phyloP scores from a whole-genome alignment of 768 basidiomycete species.

The Podaxis pistillaris region DNA sequence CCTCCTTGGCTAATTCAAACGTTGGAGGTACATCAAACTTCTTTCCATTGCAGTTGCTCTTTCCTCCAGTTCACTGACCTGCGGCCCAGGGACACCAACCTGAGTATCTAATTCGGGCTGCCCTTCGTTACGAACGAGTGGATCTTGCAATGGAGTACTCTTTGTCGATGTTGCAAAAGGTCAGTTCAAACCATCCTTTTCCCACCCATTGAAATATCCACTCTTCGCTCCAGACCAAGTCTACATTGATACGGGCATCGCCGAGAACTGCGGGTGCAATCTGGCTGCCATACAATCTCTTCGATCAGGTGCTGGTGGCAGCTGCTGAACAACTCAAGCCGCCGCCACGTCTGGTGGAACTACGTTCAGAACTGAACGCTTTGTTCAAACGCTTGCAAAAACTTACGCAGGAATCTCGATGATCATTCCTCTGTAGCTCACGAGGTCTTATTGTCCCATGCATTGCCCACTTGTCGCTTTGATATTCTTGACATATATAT shows the following conservation, averaged over 20 bases:
- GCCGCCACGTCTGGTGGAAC: slow-evolving; percentile 45
- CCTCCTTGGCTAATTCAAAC: slow-evolving; percentile 84
- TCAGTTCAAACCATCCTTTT: slow-evolving; percentile 26
- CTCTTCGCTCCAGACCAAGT: slow-evolving; percentile 44
- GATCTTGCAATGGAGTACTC: slow-evolving; percentile 76
- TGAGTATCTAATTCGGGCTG: slow-evolving; percentile 80
- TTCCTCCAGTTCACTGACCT: slow-evolving; percentile 1
- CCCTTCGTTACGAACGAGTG: slow-evolving; percentile 76
- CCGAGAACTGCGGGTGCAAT: slow-evolving; percentile 58
- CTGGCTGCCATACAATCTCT: slow-evolving; percentile 81
- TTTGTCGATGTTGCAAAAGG: slow-evolving; percentile 70
- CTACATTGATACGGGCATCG: slow-evolving; percentile 45
- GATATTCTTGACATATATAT: slow-evolving; percentile 34
- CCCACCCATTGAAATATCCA: slow-evolving; percentile 14
- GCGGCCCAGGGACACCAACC: slow-evolving; percentile 63
- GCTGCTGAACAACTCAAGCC: slow-evolving; percentile 52
- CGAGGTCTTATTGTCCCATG: not conserved
- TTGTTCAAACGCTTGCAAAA: slow-evolving; percentile 72
- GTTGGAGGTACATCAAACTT: slow-evolving; percentile 53
- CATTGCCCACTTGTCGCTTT: not conserved
- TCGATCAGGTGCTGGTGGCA: slow-evolving; percentile 78
- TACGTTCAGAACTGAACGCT: slow-evolving; percentile 60
- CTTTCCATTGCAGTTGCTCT: not conserved
- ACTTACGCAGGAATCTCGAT: slow-evolving; percentile 39
- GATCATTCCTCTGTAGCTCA: slow-evolving; percentile 7